Evolutionary conservation across 441 rosid species (phyloP).

Genomic region (Adansonia gregorii): DNA sequence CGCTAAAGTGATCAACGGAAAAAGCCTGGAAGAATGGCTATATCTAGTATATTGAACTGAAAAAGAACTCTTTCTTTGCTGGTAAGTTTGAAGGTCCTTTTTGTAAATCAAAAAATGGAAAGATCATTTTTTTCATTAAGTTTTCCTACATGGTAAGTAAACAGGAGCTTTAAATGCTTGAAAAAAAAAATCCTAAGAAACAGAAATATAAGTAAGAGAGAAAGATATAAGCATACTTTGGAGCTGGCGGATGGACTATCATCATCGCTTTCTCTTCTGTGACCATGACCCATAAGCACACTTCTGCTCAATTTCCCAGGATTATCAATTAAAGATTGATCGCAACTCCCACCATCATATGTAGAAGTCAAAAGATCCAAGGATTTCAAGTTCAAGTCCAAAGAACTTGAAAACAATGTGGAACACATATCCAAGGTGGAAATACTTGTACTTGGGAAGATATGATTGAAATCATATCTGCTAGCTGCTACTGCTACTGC

Average conservation of each 20-base stretch:
- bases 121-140: neutral
- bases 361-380: constrained; percentile 28
- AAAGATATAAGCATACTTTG: constrained; percentile 31
- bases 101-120: neutral
- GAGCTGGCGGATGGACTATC: constrained; percentile 36
- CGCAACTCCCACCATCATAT: constrained; percentile 27
- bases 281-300: constrained; percentile 15
- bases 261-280: constrained; percentile 20
- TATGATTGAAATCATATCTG: constrained; percentile 30
- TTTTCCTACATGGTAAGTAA: neutral
- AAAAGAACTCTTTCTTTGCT: neutral
- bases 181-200: neutral
- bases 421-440: constrained; percentile 30
- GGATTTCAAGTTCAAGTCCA: constrained; percentile 37
- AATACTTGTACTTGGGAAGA: constrained; percentile 26
- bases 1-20: neutral
- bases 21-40: neutral
- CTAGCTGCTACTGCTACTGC: neutral
- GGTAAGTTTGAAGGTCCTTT: neutral
- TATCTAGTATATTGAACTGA: neutral
- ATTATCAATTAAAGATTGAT: constrained; percentile 30
- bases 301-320: constrained; percentile 9
- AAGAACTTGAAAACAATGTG: constrained; percentile 33
- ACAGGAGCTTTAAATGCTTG: neutral
- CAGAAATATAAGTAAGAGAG: neutral